Conservation (phyloP, 768 basidiomycete genomes). For the Leccinellum rugosiceps region DNA sequence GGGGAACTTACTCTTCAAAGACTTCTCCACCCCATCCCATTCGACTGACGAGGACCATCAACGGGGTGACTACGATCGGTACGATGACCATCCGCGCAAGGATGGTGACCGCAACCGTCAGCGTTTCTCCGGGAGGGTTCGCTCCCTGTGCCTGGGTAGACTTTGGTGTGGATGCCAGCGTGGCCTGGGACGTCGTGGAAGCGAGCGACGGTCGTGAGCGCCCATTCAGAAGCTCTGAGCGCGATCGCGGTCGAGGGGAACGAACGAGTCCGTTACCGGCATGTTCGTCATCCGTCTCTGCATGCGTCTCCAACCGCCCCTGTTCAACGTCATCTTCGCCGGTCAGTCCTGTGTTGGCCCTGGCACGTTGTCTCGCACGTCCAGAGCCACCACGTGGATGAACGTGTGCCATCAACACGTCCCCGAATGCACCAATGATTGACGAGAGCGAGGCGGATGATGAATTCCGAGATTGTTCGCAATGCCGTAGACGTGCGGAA, state of each 20-base stretch:
- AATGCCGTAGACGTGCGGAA: background rate
- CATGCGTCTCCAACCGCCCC: conserved; percentile 1
- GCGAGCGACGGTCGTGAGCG: background rate
- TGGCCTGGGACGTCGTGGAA: background rate
- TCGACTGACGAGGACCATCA: conserved; percentile 63
- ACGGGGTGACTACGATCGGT: conserved; percentile 72
- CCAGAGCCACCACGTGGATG: background rate
- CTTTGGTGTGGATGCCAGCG: background rate
- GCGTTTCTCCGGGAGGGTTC: conserved; percentile 62
- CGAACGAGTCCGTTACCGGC: background rate
- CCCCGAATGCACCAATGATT: conserved; percentile 18
- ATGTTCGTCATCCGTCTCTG: conserved; percentile 1
- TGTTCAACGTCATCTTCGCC: conserved; percentile 7
- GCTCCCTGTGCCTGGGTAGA: background rate
- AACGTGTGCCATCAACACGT: conserved; percentile 10
- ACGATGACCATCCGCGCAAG: conserved; percentile 83
- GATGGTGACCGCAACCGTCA: conserved; percentile 82
- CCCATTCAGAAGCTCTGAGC: background rate
- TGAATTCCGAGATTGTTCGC: conserved; percentile 2
- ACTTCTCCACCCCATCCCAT: conserved; percentile 41
- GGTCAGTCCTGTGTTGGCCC: background rate
- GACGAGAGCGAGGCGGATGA: conserved; percentile 21
- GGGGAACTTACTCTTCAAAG: conserved; percentile 81
- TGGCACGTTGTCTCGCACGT: background rate
- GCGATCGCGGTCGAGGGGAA: background rate